Base-by-base conservation (phyloP, 176 grass and related monocot species). In the Aegilops longissima region DNA sequence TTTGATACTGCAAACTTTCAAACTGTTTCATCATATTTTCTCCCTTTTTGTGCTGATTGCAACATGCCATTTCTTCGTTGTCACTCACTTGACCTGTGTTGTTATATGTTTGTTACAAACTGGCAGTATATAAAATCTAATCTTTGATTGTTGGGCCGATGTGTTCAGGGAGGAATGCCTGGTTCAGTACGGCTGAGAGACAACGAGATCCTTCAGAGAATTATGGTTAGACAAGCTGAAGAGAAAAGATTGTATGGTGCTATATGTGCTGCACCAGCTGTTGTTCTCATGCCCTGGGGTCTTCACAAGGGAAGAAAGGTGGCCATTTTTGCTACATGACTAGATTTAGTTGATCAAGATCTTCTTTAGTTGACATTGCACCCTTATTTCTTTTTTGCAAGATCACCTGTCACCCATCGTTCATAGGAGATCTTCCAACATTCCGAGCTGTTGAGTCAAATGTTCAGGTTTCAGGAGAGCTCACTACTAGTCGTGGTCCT, bases 341-440 rank as follows among this genome's bases (percentile, higher is more conserved):
- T 80, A 78, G 16, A 25, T 81, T 71, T 63, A 77, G 2, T 64
- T 5, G 4, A 77, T 69, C 27, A 20, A 61, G 11, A n/a, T 80
- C 30, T 63, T 83, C 71, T 80, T 24, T 65, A 82, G 18, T 65
- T 88, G 62, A 63, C 54, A 80, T 10, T 42, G 7, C 18, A 61
- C 82, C 21, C 69, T 61, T n/a, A 20, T 76, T 68, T 69, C 76
- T 49, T 78, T 36, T 61, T 90, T 88, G 63, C 78, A 86, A 98
- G 96, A 91, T 98, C 67, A 95, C 96, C 27, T 92, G 96, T 51
- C 96, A 98, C 85, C 96, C 96, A n/a, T 92, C 96, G 47, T 98
- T 98, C 82, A 91, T 92, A 69, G 93, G 91, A 83, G 91, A 92
- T 68, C 90, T 98, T 21, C 96, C 96, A 70, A 91, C 90, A 78